A percentile compares a stretch with the other conserved stretches of the same genome.
Evolutionary conservation across 148 eudicot genomes (phyloP).

Genomic region (Rhododendron molle): DNA sequence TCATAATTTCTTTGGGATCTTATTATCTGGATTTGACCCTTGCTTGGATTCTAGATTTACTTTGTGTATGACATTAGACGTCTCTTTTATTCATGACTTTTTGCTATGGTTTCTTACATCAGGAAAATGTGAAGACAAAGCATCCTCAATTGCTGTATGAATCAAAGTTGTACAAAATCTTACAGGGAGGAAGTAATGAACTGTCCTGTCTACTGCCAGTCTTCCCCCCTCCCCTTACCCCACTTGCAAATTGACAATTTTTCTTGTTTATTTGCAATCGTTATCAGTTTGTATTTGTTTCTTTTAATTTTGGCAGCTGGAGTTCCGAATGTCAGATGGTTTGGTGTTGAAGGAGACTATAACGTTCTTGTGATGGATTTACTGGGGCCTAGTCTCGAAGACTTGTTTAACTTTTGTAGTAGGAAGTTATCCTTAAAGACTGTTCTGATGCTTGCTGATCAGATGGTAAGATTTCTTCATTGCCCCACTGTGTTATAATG

Average conservation of each 20-base stretch:
- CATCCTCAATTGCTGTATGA: slow-evolving; percentile 87
- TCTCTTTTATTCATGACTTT: slow-evolving; percentile 3
- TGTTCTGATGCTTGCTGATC: slow-evolving; percentile 99
- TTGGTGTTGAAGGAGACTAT: slow-evolving; percentile 97
- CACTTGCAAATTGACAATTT: neutral
- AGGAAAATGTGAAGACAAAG: slow-evolving; percentile 87
- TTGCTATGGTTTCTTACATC: slow-evolving; percentile 10
- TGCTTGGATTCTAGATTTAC: neutral
- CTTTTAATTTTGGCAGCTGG: slow-evolving; percentile 58
- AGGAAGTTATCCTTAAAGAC: slow-evolving; percentile 91
- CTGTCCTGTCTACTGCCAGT: slow-evolving; percentile 7
- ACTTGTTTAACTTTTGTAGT: slow-evolving; percentile 90
- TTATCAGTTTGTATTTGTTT: slow-evolving; percentile 9
- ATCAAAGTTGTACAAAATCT: slow-evolving; percentile 76
- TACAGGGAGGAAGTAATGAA: slow-evolving; percentile 87
- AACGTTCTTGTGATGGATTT: slow-evolving; percentile 95
- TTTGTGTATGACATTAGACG: neutral
- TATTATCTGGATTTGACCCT: neutral
- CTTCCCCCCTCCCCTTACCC: neutral
- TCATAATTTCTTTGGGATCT: neutral
- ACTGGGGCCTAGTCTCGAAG: slow-evolving; percentile 95
- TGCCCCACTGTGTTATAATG: neutral
- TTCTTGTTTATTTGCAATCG: slow-evolving; percentile 2
- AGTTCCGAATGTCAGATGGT: slow-evolving; percentile 83
- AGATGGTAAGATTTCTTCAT: slow-evolving; percentile 53